Evolutionary conservation across 768 basidiomycete species (phyloP), one percentile per base, ranked within the genome.

Genomic region (Phanerochaete sordida): DNA sequence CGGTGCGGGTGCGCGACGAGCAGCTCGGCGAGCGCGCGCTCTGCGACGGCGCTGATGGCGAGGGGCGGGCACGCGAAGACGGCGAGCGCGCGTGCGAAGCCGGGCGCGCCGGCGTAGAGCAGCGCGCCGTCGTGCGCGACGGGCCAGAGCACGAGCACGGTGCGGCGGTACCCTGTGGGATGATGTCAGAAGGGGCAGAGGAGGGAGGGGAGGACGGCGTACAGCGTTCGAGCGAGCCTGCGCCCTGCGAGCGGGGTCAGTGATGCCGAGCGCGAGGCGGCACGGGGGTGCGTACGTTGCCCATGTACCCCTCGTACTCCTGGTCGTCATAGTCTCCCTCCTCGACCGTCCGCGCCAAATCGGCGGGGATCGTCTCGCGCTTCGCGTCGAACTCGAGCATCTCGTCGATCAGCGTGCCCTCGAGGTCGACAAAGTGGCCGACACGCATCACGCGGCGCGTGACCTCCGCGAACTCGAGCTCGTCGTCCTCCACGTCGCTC

Each of bases 291-390:
- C 71, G 56, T 53, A 73, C 70, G 57, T 70, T 72, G 5, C 69
- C 71, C 56, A 54, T 63, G 37, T 71, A 71, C 1, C 68, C 68
- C 51, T 68, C 70, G 51, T 65, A 72, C 21, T 70, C 68, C 51
- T 69, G 60, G 19, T 68, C 48, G 33, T 72, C 67, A n/a, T 61
- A 59, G 1, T 19, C 54, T 11, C 63, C 64, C 4, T 24, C 53
- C 11, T 64, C 62, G 3, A 70, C 30, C 8, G 24, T 44, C 0
- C 66, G 58, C 3, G 55, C 54, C 0, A 71, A 59, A 19, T 63
- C 51, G 13, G 52, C 61, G 0, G 66, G 65, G 39, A 66, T 64
- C 2, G 62, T 55, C 53, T 70, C 63, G 1, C 53, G 47, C 15
- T 63, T 56, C 26, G 48, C 53, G 12, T 65, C 61, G 12, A 51